Evolutionary conservation across 371 early-diverging fungal genomes (phyloP).

Genomic region (Mycotypha africana): DNA sequence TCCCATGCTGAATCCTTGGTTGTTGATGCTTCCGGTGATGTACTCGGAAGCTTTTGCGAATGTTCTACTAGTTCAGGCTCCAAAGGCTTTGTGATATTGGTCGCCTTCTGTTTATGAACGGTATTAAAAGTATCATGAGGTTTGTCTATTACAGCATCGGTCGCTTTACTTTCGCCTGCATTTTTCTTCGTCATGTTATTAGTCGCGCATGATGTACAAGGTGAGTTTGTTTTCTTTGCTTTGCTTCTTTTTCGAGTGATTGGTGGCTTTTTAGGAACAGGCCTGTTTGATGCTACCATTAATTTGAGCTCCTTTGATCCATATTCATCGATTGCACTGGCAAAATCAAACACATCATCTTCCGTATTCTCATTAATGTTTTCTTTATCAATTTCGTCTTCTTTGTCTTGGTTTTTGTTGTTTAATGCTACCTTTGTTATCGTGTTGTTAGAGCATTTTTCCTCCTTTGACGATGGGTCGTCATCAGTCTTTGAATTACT

Average conservation of each 20-base stretch:
- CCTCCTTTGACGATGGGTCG: too few species aligned
- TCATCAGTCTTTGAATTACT: too few species aligned
- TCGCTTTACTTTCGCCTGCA: not conserved
- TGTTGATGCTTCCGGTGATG: too few species aligned
- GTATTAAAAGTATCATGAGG: too few species aligned
- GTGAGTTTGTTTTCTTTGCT: not conserved
- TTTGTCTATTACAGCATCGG: too few species aligned
- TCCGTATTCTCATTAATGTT: not conserved
- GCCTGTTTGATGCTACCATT: constrained; percentile 7
- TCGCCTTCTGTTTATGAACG: too few species aligned
- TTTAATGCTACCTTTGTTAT: not conserved
- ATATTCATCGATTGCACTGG: constrained; percentile 1
- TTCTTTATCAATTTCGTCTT: not conserved
- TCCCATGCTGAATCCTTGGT: too few species aligned
- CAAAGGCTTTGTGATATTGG: too few species aligned
- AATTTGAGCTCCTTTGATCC: constrained; percentile 9
- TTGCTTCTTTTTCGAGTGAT: constrained; percentile 1
- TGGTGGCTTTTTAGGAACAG: not conserved
- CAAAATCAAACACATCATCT: constrained; percentile 12
- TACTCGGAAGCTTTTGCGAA: too few species aligned
- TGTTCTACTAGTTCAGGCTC: too few species aligned
- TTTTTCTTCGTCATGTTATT: not conserved
- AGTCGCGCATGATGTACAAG: not conserved
- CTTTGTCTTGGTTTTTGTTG: too few species aligned
- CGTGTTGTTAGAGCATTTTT: not conserved